Evolutionary conservation across 345 rosid species (phyloP).

Genomic region (Populus simonii): DNA sequence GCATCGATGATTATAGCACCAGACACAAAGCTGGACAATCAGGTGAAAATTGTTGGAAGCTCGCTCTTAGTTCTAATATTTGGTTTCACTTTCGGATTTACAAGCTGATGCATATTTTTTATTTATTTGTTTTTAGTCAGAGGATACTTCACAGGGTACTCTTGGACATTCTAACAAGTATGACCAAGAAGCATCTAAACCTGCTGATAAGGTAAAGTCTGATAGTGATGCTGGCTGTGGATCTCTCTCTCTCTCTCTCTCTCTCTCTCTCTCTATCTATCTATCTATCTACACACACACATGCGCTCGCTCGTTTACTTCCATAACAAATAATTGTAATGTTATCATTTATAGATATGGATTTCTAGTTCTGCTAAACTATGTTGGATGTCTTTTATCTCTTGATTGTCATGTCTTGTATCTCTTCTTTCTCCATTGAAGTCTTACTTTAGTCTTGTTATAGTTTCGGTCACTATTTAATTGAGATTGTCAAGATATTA

Average conservation of each 20-base stretch:
- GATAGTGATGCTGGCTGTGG: background rate
- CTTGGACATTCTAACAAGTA: slow-evolving; percentile 53
- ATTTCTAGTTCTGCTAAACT: background rate
- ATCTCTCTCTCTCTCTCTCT: background rate
- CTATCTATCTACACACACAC: no score
- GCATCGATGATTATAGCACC: slow-evolving; percentile 35
- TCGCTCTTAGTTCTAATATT: slow-evolving; percentile 10
- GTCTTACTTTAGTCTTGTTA: background rate
- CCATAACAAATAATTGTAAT: background rate
- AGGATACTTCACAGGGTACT: slow-evolving; percentile 71
- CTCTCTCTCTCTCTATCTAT: no score
- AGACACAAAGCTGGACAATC: slow-evolving; percentile 57
- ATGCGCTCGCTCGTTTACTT: background rate
- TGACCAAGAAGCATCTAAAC: slow-evolving; percentile 80
- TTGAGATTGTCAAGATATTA: background rate
- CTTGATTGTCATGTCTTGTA: background rate
- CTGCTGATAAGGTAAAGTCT: slow-evolving; percentile 57
- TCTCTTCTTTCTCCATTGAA: background rate
- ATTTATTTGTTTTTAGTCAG: slow-evolving; percentile 54
- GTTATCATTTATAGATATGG: background rate
- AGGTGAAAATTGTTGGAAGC: slow-evolving; percentile 41
- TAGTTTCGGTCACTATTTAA: background rate
- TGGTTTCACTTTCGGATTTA: slow-evolving; percentile 1
- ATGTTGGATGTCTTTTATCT: background rate
- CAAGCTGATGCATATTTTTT: slow-evolving; percentile 16